Evolutionary conservation across 306 rosid genomes (phyloP).

Genomic region (Arachis hypogaea): DNA sequence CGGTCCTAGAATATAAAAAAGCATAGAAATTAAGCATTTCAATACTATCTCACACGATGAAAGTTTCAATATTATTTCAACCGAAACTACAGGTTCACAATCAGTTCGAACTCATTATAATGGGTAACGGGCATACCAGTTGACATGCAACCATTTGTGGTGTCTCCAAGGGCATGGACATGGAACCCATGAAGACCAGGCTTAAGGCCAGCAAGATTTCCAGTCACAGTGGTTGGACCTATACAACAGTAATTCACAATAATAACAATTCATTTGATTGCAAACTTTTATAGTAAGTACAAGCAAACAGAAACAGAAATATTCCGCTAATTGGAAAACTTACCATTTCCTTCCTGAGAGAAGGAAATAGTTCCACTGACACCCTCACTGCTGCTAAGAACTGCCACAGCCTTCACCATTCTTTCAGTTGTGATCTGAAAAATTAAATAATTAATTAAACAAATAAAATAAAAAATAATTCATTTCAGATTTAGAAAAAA

Average conservation of each 20-base stretch:
- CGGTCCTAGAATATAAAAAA: conserved; percentile 54
- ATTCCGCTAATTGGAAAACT: conserved; percentile 12
- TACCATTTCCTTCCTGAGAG: conserved; percentile 81
- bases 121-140: conserved; percentile 60
- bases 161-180: conserved; percentile 92
- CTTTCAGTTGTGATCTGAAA: conserved; percentile 72
- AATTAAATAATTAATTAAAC: conserved; percentile 29
- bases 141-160: conserved; percentile 95
- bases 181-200: conserved; percentile 96
- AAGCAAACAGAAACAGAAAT: background rate
- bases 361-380: conserved; percentile 72
- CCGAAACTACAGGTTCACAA: background rate
- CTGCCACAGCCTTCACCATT: conserved; percentile 94
- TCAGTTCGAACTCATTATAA: background rate
- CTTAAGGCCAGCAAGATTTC: conserved; percentile 72
- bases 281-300: background rate
- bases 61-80: conserved; percentile 4
- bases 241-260: background rate
- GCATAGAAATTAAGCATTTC: conserved; percentile 12
- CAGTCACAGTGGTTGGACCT: conserved; percentile 88
- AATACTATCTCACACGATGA: background rate
- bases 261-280: conserved; percentile 3
- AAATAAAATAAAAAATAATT: background rate
- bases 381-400: conserved; percentile 68
- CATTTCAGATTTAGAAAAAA: too few species aligned